Evolutionary conservation across 345 rosid species (phyloP).

Genomic region (Psidium friedrichsthalianum): DNA sequence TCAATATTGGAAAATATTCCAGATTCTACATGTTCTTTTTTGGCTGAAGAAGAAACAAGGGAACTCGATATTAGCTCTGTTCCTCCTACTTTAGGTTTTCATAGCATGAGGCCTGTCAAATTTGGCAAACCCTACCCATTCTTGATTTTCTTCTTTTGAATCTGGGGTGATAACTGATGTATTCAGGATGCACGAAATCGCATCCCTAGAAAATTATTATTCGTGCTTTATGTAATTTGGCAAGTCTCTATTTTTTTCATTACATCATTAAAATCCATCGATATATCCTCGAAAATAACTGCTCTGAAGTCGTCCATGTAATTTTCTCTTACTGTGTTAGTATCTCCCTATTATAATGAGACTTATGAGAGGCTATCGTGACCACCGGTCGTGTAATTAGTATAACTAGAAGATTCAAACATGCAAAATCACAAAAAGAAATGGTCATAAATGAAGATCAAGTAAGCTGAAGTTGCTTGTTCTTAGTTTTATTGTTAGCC

Average conservation of each 20-base stretch:
- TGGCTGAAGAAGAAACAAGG: not conserved
- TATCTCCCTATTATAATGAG: not conserved
- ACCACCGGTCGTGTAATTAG: not conserved
- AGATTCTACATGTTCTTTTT: not conserved
- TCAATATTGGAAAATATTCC: not conserved
- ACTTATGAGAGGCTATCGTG: not conserved
- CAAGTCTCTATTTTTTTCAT: not conserved
- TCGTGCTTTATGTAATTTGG: not conserved
- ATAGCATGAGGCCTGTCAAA: not conserved
- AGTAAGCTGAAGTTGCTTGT: not conserved
- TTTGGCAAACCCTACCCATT: not conserved
- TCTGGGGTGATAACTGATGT: not conserved
- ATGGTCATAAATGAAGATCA: not conserved
- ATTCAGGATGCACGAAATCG: not conserved
- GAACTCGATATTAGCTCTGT: not conserved
- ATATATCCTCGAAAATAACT: not conserved
- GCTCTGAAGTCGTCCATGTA: not conserved
- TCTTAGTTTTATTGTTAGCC: not conserved
- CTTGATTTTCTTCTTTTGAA: not conserved
- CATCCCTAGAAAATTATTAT: not conserved
- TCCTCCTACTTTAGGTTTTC: not conserved
- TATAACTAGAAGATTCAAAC: not conserved
- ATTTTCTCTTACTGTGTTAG: not conserved
- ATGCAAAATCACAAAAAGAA: not conserved
- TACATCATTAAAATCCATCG: not conserved